Conservation (phyloP, 169 alveolate genomes). For the Plasmodium falciparum region DNA sequence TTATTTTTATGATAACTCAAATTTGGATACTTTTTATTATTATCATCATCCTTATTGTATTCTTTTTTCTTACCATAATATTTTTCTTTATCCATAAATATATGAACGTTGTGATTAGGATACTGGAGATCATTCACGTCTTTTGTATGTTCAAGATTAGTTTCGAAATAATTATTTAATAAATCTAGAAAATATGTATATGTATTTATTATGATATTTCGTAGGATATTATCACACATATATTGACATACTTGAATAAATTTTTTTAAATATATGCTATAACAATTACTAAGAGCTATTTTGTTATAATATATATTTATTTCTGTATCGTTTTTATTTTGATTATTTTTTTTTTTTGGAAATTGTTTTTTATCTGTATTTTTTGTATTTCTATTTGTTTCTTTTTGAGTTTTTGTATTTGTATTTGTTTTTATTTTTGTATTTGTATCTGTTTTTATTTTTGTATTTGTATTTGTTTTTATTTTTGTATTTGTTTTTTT, state of each 20-base stretch:
- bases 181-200: conserved; percentile 21
- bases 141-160: background rate
- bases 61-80: too few species aligned
- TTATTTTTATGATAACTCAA: too few species aligned
- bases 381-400: background rate
- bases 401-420: background rate
- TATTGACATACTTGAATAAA: conserved; percentile 53
- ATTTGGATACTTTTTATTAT: too few species aligned
- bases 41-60: too few species aligned
- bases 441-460: background rate
- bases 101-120: too few species aligned
- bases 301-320: conserved; percentile 45
- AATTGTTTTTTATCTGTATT: background rate
- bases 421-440: background rate
- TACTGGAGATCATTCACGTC: background rate
- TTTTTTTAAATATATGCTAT: conserved; percentile 26
- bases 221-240: conserved; percentile 35
- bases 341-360: background rate
- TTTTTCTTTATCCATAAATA: too few species aligned
- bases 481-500: background rate
- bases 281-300: conserved; percentile 46
- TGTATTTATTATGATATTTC: conserved; percentile 30
- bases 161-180: conserved; percentile 20
- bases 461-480: too few species aligned
- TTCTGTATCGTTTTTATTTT: background rate